Base-by-base conservation (phyloP, 768 basidiomycete species). In the Pleurotus ostreatus region DNA sequence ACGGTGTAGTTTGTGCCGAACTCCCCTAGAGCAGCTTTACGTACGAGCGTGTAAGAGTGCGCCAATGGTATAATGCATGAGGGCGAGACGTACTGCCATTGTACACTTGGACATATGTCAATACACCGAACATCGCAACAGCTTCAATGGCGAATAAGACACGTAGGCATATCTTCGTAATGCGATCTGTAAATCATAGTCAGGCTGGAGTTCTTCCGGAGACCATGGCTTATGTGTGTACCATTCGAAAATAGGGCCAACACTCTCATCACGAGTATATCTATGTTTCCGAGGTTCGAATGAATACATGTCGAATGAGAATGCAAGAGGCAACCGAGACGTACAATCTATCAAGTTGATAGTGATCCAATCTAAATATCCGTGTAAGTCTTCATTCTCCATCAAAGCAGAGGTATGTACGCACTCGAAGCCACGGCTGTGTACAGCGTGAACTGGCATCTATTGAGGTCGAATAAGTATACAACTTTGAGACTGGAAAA, bases 291-390 rank as follows among this genome's bases (percentile, higher is more conserved):
- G 13, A 25, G 1, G 23, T 25, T 25, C 23, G 5, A 25, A 41
- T n/a, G 39, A 53, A 23, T 5, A n/a, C 20, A 16, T 18, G 22
- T n/a, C 51, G 20, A 15, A 4, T 25, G 5, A 5, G 23, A 25
- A 25, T 1, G 20, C 5, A 15, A 0, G 39, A 6, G 18, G 8
- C 13, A 23, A 38, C 6, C 8, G 51, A 15, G 37, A 15, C 51
- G 15, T n/a, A 53, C 51, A 53, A 41, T 53, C 51, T 22, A 53
- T 53, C 51, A 53, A 53, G 23, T 53, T 53, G 6, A 53, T 53
- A 11, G 51, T 53, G 16, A 53, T 53, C 51, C 51, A 53, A n/a
- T 53, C 51, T 53, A 16, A 7, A 44, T 3, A 34, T 34, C 7
- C 3, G 8, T 9, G 30, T 30, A 9, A 34, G 30, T 9, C 30